Percentiles rank a stretch among this genome's conserved stretches.
Conservation (phyloP, 2,329 filamentous ascomycete genomes). For the Colletotrichum liriopes region DNA sequence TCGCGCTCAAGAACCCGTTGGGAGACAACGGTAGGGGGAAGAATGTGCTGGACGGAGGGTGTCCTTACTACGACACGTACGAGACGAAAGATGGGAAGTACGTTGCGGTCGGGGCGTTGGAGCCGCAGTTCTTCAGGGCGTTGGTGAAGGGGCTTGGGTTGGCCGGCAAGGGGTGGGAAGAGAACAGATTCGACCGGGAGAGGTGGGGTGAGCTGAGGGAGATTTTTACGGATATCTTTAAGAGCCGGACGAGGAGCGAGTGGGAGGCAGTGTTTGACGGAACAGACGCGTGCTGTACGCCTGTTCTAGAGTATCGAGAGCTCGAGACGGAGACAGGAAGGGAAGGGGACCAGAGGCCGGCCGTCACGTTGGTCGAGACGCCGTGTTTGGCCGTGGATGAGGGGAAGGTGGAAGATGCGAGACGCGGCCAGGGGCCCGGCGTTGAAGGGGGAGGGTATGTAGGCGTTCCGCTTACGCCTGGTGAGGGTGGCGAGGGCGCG, state of each 20-base stretch:
- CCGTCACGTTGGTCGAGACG: constrained; percentile 78
- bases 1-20: constrained; percentile 74
- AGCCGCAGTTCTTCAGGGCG: constrained; percentile 85
- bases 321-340: constrained; percentile 67
- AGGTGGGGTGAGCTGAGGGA: constrained; percentile 79
- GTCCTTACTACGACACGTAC: constrained; percentile 92
- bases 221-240: constrained; percentile 76
- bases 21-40: constrained; percentile 78
- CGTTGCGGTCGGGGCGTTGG: constrained; percentile 91
- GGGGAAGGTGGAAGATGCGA: constrained; percentile 55
- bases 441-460: constrained; percentile 78
- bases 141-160: constrained; percentile 80
- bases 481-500: constrained; percentile 80
- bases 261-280: constrained; percentile 93
- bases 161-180: constrained; percentile 64
- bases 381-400: constrained; percentile 76
- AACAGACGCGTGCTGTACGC: constrained; percentile 93
- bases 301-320: constrained; percentile 83
- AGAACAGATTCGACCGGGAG: constrained; percentile 69
- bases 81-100: constrained; percentile 84
- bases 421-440: constrained; percentile 75
- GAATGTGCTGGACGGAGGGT: constrained; percentile 87
- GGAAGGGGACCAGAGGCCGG: constrained; percentile 80
- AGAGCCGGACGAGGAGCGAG: constrained; percentile 77
- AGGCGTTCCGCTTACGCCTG: constrained; percentile 72